Evolutionary conservation across 1,284 basidiomycete genomes (phyloP), one percentile per base, ranked within the genome.

Genomic region (Cutaneotrichosporon mucoides): DNA sequence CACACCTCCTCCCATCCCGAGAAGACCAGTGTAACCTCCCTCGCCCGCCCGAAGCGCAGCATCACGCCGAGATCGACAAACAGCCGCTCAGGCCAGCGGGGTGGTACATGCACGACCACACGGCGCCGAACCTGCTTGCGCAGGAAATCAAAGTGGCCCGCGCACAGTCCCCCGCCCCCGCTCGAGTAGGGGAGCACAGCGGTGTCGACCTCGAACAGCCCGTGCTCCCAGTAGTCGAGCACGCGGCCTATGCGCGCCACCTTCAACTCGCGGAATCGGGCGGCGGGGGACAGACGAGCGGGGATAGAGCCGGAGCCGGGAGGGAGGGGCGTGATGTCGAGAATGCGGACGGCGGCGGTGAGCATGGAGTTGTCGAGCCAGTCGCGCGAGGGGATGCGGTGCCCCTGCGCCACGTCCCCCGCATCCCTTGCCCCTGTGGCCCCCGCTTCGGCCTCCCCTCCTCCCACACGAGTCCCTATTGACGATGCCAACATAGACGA

Each of bases 141-240:
- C 34, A 48, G 34, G 5, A 48, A 4, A 33, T 48, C 46, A 12
- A 48, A 48, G 12, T 48, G 46, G 33, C 46, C 46, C 0, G 46
- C 46, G 5, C 46, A 11, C 33, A 48, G 34, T 6, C 46, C 46
- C 10, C 46, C 34, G 38, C 38, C 38, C 12, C 38, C 38, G 38
- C 24, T 24, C 24, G 12, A 40, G 33, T n/a, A 13, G 9, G 46
- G 46, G 10, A 48, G 11, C 4, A 48, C 46, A 1, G 35, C 13
- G 0, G 46, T 48, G 46, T 48, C 46, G 34, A 48, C 46, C 34
- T 48, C 46, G 34, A 48, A 48, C 34, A 48, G 46, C 3, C 46
- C 46, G 34, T 48, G 46, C 46, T 48, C 46, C 46, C 46, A 48
- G 46, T 48, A 48, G 34, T 48, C 46, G 3, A 48, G 34, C 33